Evolutionary conservation across 2,329 filamentous ascomycete genomes (phyloP), one percentile per base, ranked within the genome.

Genomic region (Diatrype stigma): DNA sequence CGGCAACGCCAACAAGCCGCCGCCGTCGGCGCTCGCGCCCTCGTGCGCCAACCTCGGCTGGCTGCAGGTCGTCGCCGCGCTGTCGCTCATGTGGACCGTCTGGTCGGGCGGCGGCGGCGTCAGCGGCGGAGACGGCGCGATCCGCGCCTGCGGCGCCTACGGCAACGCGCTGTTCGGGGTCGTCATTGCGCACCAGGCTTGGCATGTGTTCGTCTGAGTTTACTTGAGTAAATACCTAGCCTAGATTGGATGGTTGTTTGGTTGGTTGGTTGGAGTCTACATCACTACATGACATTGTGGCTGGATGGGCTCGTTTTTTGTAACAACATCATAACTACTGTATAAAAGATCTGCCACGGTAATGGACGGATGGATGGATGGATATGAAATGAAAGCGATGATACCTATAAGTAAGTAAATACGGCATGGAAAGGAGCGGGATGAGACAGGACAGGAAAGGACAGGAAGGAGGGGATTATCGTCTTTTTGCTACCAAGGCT

Each of bases 181-280:
- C 22, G 58, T 58, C 47, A 62, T 67, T 17, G 52, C 57, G 47
- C 65, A 67, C 53, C 65, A 67, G 28, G 53, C 63, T 46, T 62
- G 60, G 62, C 65, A 67, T 51, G 56, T 63, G 6, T 63, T 67
- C 45, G 48, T 51, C 21, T 65, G 55, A 49, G 48, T 14, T 23
- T 38, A 40, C 42, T 23, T 14, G 19, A 34, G 17, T 40, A 16
- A 16, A 40, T 50, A 26, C 10, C 22, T 28, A 11, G 35, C 19
- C 23, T 19, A 37, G 35, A 21, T 37, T 12, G 12, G 6, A 37
- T 37, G 12, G 10, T 30, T 35, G 7, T 38, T 17, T 37, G 37
- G 7, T 8, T 35, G 16, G 16, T 32, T 5, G 40, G 26, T 14
- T 34, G 30, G 26, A 45, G 38, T n/a, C n/a, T n/a, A n/a, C n/a